Percentiles rank a stretch among this genome's conserved stretches.
Conservation (phyloP, 2,329 filamentous ascomycete genomes). For the Escovopsis sp. region DNA sequence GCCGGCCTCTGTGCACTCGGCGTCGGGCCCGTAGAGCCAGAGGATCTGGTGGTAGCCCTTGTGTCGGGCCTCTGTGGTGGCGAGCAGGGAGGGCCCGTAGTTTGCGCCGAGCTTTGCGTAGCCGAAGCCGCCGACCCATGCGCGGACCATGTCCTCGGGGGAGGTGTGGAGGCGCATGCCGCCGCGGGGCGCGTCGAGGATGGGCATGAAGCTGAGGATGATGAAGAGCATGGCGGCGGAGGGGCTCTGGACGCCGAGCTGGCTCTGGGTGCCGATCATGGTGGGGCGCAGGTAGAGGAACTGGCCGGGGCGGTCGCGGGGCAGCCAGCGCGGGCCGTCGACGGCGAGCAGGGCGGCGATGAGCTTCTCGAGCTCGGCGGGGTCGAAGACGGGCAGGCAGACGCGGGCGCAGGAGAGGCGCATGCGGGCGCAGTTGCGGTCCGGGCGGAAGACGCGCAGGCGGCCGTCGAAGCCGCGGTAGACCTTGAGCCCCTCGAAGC, state of each 20-base stretch:
- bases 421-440: constrained; percentile 55
- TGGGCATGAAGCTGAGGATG: constrained; percentile 50
- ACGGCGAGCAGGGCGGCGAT: constrained; percentile 56
- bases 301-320: constrained; percentile 47
- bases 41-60: constrained; percentile 77
- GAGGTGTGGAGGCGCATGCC: constrained; percentile 66
- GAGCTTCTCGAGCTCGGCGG: constrained; percentile 57
- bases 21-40: constrained; percentile 75
- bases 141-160: constrained; percentile 68
- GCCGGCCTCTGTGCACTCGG: constrained; percentile 76
- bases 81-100: constrained; percentile 72
- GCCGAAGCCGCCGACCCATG: constrained; percentile 87
- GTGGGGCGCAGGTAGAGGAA: constrained; percentile 81
- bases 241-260: constrained; percentile 69
- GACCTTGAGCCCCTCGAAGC: constrained; percentile 73
- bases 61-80: constrained; percentile 58
- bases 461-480: constrained; percentile 66
- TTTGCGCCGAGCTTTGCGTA: constrained; percentile 89
- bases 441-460: constrained; percentile 64
- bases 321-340: constrained; percentile 69
- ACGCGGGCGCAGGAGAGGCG: constrained; percentile 48
- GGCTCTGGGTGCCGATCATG: constrained; percentile 67
- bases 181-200: constrained; percentile 34
- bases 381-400: constrained; percentile 59
- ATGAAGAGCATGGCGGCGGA: constrained; percentile 80